Evolutionary conservation across 345 rosid genomes (phyloP), one percentile per base, ranked within the genome.

Genomic region (Ceriops zippeliana): DNA sequence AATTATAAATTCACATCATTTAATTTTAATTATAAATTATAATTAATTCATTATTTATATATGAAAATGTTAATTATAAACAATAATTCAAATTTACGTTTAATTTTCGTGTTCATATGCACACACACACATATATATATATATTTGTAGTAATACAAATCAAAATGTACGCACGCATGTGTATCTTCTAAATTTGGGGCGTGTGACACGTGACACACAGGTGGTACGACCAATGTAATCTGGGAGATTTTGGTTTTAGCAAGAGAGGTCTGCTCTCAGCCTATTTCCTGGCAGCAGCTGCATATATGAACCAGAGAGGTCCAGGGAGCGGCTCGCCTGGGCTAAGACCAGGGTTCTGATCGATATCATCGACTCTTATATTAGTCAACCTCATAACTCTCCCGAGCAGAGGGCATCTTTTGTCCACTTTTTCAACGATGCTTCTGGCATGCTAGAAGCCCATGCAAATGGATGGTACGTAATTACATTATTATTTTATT

Each of bases 311-410:
- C 81, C 83, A n/a, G 92, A 90, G 58, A 84, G 90, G 78, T 83
- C 84, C 22, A 72, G 66, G 67, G 92, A 92, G 78, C 71, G 98
- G 54, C 78, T 92, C 5, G 85, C 83, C 3, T 92, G 98, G 96
- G 90, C 95, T 32, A 90, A 83, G 68, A 80, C 96, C 20, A 61
- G 81, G 9, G 67, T 80, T 35, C 35, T 92, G 76, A 72, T 83
- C 3, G 91, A 90, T 59, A 70, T 86, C 1, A 76, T 90, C 26
- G 22, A 64, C 1, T 70, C 73, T 24, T 77, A 67, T 71, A 80
- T 81, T 15, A 70, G 76, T 5, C 42, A 58, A 1, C 69, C 62
- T 32, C 64, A 32, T 1, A 58, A 70, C 21, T 75, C 85, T 34
- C 51, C 58, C 3, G 77, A 83, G 30, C 82, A 70, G 6, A 83